A percentile compares a stretch with the other conserved stretches of the same genome.
Conservation (phyloP, 768 basidiomycete species). For the Kondoa subrosea region DNA sequence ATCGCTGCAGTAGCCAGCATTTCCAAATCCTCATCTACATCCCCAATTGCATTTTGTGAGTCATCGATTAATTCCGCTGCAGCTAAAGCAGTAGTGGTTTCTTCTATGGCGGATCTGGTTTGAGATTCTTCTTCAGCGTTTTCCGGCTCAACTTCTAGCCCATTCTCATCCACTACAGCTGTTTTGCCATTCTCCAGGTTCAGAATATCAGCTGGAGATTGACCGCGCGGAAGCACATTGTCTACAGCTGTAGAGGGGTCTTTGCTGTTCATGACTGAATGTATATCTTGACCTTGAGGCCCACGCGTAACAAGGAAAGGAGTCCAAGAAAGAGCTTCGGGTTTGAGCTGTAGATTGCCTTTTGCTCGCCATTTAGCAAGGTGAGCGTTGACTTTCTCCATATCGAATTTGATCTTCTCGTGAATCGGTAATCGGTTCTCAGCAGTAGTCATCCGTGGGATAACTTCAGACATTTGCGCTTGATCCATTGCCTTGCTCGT, state of each 20-base stretch:
- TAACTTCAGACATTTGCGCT: neutral
- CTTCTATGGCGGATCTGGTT: too few species aligned
- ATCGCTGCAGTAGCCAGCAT: too few species aligned
- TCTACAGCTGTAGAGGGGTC: neutral
- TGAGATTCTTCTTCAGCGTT: too few species aligned
- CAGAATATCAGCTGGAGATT: neutral
- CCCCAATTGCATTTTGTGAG: too few species aligned
- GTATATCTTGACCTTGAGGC: constrained; percentile 5
- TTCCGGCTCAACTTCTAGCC: neutral
- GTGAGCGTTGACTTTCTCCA: constrained; percentile 46
- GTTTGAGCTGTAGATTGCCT: constrained; percentile 51
- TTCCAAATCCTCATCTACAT: too few species aligned
- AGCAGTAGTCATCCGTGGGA: neutral
- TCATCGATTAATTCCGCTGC: too few species aligned
- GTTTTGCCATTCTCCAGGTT: neutral
- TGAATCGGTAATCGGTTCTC: neutral
- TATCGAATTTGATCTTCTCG: neutral
- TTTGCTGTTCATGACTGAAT: neutral
- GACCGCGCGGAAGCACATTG: neutral
- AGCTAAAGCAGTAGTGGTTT: too few species aligned
- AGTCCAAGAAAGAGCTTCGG: constrained; percentile 84
- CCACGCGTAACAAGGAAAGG: constrained; percentile 52
- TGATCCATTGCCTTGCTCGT: neutral
- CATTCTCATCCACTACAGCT: neutral
- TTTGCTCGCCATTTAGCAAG: constrained; percentile 56